Percentiles rank a stretch among this genome's conserved stretches.
These are phyloP conservation scores for Neurospora sp. DNA, from an alignment of 2,329 filamentous ascomycete genomes.

Conservation along the genomic window DNA sequence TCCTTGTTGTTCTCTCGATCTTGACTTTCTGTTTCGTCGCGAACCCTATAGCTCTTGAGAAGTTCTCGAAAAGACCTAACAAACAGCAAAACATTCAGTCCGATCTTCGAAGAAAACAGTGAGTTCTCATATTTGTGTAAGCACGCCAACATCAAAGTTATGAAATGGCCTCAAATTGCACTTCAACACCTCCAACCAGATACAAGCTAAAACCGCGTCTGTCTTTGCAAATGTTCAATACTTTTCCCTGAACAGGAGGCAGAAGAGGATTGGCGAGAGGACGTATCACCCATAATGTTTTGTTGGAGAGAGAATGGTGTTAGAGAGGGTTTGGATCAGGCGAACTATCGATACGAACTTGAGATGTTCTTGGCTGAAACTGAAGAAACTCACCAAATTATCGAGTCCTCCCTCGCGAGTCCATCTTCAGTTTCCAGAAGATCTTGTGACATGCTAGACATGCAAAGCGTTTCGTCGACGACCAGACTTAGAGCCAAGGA, in stretches of 20 bases:
- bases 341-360: neutral
- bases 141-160: no score
- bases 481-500: neutral
- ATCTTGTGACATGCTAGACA: neutral
- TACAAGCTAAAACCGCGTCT: neutral
- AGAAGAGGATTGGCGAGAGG: constrained; percentile 6
- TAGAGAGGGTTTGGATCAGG: neutral
- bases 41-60: neutral
- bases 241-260: constrained; percentile 11
- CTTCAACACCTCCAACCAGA: no score
- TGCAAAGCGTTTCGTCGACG: neutral
- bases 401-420: neutral
- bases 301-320: neutral
- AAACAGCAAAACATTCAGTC: no score
- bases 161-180: no score
- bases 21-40: neutral
- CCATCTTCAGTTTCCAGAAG: neutral
- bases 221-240: constrained; percentile 15
- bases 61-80: neutral
- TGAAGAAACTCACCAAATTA: neutral
- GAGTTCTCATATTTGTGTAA: no score
- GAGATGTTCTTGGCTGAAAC: neutral
- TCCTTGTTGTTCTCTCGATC: neutral
- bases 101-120: no score
- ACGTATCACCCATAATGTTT: constrained; percentile 3